Evolutionary conservation across 352 stramenopile species (phyloP), one percentile per base, ranked within the genome.

Genomic region (Globisporangium spiculum): DNA sequence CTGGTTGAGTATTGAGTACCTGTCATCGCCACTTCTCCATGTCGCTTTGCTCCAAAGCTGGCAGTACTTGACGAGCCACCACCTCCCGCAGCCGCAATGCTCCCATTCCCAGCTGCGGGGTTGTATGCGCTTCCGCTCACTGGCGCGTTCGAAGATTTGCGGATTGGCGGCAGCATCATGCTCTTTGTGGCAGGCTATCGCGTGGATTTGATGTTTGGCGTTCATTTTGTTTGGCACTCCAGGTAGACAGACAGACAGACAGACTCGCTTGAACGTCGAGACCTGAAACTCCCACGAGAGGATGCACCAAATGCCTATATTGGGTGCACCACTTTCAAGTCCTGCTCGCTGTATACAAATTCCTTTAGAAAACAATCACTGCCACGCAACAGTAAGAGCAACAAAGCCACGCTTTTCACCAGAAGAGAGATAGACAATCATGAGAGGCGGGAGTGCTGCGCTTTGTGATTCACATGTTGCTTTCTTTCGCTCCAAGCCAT

Each of bases 131-230:
- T 57, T 18, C 18, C 34, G 48, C 24, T 34, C 5, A 64, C 58
- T 6, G 60, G 67, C 32, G 69, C 65, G 18, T 64, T 77, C 3
- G 60, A 38, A 4, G 69, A 77, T 67, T 85, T 83, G 69, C 81
- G 64, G 67, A 87, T 87, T 14, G 78, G 78, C 41, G 80, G 76
- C 8, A 89, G 54, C 78, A 89, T 84, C 63, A 71, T 78, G 26
- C 20, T 60, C 22, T 38, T 16, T 64, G 36, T 38, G 16, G 3
- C 22, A 44, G 12, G 44, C 38, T 48, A 16, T 20, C 14, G 38
- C 2, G 38, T 44, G 36, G 36, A 44, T 44, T 44, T 44, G 38
- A 48, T 48, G 14, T 48, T 48, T 48, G 38, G 14, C 14, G 18
- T 48, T 48, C 38, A 48, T 8, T 48, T 48, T 4, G 38, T 16